Base-by-base conservation (phyloP, 2,329 filamentous ascomycete genomes). In the Chaetomium strumarium region DNA sequence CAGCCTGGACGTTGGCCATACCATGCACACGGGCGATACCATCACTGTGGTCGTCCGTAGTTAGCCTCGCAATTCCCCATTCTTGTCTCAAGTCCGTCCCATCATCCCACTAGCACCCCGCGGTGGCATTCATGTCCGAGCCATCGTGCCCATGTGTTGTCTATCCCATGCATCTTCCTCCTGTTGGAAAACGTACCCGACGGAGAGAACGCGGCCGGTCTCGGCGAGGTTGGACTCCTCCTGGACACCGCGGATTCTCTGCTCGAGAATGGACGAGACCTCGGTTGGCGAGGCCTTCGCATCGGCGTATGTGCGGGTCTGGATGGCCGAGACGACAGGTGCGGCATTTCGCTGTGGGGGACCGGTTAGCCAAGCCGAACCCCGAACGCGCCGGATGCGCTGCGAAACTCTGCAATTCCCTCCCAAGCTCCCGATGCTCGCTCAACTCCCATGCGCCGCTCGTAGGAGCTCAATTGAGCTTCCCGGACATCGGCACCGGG, bases 21-120 rank as follows among this genome's bases (percentile, higher is more conserved):
- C 93, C 93, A 78, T 99, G 91, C 67, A 99, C 92, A 91, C 93
- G 92, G 74, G 93, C 93, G 72, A 99, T 99, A 95, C 93, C 93
- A 81, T 99, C 93, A 93, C 93, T 97, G 67, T 74, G 55, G 50
- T 36, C 46, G 39, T 47, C 36, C 41, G 49, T 34, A 46, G 56
- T 62, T 37, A 62, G 60, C 56, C 24, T 55, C 44, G 36, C 39
- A 50, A n/a, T 36, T 47, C 45, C 24, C 19, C 11, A 64, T 72
- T 24, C 31, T 58, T 72, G 69, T 43, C 46, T 11, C 36, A 39
- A 37, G 47, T 45, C 31, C 48, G 29, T 33, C 12, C 12, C 34
- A 34, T 39, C 11, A 36, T 44, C 14, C 30, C 33, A 43, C 33
- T 5, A 20, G 40, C 34, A 19, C 24, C 33, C 34, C 8, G 29